Evolutionary conservation across 176 grass and related monocot genomes (phyloP).

Genomic region (Carex kokanica): DNA sequence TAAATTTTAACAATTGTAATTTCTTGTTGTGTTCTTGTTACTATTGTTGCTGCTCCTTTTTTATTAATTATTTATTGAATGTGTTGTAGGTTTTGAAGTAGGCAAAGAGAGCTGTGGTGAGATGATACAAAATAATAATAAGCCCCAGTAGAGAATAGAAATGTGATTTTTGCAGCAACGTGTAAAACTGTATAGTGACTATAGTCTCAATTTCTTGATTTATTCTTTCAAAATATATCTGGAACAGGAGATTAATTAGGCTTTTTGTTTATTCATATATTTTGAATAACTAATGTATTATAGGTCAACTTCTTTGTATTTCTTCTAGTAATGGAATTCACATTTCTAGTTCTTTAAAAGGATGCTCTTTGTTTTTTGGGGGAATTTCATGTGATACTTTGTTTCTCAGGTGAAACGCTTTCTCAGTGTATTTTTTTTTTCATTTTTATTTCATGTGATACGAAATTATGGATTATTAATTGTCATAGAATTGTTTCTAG

Average conservation of each 20-base stretch:
- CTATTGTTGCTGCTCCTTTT: background rate
- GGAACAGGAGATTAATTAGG: background rate
- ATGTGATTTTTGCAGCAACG: slow-evolving; percentile 12
- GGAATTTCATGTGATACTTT: no score
- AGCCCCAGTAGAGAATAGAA: background rate
- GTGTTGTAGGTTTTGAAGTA: slow-evolving; percentile 14
- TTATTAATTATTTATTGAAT: slow-evolving; percentile 15
- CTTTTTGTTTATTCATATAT: slow-evolving; percentile 22
- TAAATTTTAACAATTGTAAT: background rate
- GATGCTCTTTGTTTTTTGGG: background rate
- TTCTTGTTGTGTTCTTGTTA: no score
- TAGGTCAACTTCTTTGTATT: slow-evolving; percentile 18
- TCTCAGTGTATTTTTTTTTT: no score
- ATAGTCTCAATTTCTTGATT: slow-evolving; percentile 14
- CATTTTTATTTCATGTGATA: no score
- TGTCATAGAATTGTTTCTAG: no score
- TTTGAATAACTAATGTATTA: slow-evolving; percentile 22
- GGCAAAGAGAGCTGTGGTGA: background rate
- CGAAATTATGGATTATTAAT: no score
- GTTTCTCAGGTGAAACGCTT: no score
- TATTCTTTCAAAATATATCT: slow-evolving; percentile 6
- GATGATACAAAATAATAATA: background rate
- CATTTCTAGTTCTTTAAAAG: background rate
- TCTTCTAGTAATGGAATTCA: background rate
- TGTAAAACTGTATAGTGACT: slow-evolving; percentile 25